Evolutionary conservation across 805 yeast genomes (phyloP).

Genomic region (Sugiyamaella valdiviana): DNA sequence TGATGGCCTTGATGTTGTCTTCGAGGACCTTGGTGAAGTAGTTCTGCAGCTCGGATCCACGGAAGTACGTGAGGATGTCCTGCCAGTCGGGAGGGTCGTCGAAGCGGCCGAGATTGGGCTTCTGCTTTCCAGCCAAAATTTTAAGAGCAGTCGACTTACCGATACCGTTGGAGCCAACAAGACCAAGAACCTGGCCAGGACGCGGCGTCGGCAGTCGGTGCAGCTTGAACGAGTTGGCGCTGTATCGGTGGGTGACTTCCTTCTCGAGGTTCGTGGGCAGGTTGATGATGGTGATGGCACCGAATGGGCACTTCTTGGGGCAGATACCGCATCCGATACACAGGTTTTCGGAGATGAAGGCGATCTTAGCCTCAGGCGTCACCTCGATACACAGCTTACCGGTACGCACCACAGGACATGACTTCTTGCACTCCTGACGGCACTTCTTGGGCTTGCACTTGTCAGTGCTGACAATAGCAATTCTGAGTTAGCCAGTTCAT

Average conservation of each 20-base stretch:
- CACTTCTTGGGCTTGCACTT: slow-evolving; percentile 97
- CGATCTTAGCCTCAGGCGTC: slow-evolving; percentile 80
- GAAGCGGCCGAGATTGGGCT: slow-evolving; percentile 89
- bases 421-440: slow-evolving; percentile 94
- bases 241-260: slow-evolving; percentile 93
- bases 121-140: slow-evolving; percentile 94
- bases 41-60: slow-evolving; percentile 97
- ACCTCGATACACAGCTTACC: slow-evolving; percentile 98
- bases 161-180: slow-evolving; percentile 98
- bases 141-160: slow-evolving; percentile 97
- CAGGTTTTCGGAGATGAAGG: slow-evolving; percentile 86
- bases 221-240: slow-evolving; percentile 94
- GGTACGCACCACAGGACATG: slow-evolving; percentile 97
- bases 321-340: slow-evolving; percentile 99
- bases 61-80: slow-evolving; percentile 80
- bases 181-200: slow-evolving; percentile 97
- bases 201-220: slow-evolving; percentile 98
- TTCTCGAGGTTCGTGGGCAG: slow-evolving; percentile 90
- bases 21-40: slow-evolving; percentile 91
- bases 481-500: slow-evolving; percentile 45
- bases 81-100: slow-evolving; percentile 98
- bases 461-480: slow-evolving; percentile 91
- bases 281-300: slow-evolving; percentile 92
- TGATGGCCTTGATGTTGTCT: slow-evolving; percentile 91
- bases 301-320: slow-evolving; percentile 97